These are phyloP conservation scores for Syncephalastrum contaminatum DNA, from an alignment of 371 early-diverging fungal species.

Conservation along the genomic window DNA sequence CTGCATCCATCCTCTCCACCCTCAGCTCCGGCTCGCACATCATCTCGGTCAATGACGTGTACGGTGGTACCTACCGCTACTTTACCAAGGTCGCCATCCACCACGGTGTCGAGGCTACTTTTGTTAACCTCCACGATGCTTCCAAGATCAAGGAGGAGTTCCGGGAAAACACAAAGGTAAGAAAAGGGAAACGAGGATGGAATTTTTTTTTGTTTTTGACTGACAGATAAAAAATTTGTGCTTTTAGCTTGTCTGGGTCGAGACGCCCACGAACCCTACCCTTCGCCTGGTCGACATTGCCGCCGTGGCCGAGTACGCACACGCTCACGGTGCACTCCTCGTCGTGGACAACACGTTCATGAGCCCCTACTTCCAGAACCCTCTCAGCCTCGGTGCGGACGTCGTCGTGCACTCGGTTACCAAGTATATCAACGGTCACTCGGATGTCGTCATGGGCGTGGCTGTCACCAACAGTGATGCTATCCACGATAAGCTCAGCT, in stretches of 20 bases:
- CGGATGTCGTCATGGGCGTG: constrained; percentile 97
- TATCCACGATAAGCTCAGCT: constrained; percentile 74
- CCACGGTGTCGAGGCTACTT: constrained; percentile 73
- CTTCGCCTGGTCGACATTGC: constrained; percentile 91
- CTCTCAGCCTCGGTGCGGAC: constrained; percentile 91
- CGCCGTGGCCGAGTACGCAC: constrained; percentile 82
- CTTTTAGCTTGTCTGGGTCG: constrained; percentile 82
- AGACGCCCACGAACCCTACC: constrained; percentile 97
- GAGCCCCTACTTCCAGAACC: constrained; percentile 95
- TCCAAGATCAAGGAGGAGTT: constrained; percentile 65
- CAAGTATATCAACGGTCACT: constrained; percentile 98
- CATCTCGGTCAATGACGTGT: constrained; percentile 93
- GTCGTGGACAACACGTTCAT: constrained; percentile 99
- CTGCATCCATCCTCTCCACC: constrained; percentile 82
- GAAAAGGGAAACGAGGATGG: constrained; percentile 10
- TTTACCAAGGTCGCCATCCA: constrained; percentile 89
- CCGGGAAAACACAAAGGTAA: constrained; percentile 70
- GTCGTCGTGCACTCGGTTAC: constrained; percentile 98
- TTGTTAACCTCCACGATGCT: constrained; percentile 87
- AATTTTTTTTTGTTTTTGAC: background rate
- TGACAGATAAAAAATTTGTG: background rate
- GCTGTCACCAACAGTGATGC: constrained; percentile 79
- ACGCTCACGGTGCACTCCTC: constrained; percentile 72
- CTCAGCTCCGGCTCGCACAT: constrained; percentile 81
- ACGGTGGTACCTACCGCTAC: constrained; percentile 97